These are phyloP conservation scores for Globisporangium acanthophoron DNA, from an alignment of 352 stramenopile species.

Conservation along the genomic window DNA sequence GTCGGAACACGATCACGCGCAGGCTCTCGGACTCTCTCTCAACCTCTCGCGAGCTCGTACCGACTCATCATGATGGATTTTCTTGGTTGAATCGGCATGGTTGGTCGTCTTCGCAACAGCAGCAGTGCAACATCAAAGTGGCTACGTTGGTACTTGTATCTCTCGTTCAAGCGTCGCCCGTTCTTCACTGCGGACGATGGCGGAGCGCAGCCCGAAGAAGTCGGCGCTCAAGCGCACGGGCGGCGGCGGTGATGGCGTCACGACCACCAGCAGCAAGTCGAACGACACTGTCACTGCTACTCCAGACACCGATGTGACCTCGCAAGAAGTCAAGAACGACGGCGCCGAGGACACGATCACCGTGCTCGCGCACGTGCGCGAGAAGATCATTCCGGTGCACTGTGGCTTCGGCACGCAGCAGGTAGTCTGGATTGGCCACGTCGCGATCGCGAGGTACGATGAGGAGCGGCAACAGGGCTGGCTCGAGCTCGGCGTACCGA, in stretches of 20 bases:
- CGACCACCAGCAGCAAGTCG: not conserved
- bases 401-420: conserved; percentile 73
- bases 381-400: conserved; percentile 68
- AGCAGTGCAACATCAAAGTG: too few species aligned
- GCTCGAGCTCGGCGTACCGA: conserved; percentile 42
- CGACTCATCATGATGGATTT: too few species aligned
- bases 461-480: conserved; percentile 42
- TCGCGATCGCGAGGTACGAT: conserved; percentile 66
- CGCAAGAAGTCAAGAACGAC: conserved; percentile 25
- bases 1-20: too few species aligned
- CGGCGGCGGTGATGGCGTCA: not conserved
- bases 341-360: conserved; percentile 50
- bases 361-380: conserved; percentile 51
- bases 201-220: not conserved
- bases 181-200: not conserved
- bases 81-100: too few species aligned
- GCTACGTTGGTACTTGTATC: too few species aligned
- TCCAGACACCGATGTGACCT: not conserved
- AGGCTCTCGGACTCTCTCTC: too few species aligned
- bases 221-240: not conserved
- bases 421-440: conserved; percentile 62
- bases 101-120: too few species aligned
- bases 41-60: too few species aligned
- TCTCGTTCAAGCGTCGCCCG: not conserved
- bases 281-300: not conserved